Evolutionary conservation across 208 protist species (phyloP), one percentile per base, ranked within the genome.

Genomic region (Leishmania martiniquensis): DNA sequence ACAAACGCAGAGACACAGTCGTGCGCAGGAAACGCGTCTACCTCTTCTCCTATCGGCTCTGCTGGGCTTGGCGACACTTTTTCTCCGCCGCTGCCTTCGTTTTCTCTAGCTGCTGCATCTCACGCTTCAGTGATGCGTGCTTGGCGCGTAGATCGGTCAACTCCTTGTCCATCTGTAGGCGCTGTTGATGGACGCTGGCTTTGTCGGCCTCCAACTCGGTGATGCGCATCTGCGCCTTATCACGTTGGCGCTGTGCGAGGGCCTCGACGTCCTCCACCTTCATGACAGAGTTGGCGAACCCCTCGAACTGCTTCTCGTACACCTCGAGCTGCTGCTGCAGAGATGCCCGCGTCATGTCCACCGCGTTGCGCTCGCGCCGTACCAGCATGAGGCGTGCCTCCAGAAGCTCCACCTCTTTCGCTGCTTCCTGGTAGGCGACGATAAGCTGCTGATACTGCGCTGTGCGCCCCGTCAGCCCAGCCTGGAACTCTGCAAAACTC

Each of bases 81-180:
- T 93, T 92, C 83, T 96, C 92, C 34, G 87, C 84, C n/a, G 83
- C 83, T 15, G 76, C 70, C 70, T 85, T 84, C 29, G 75, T 71
- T 70, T 83, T 87, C 77, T 97, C 94, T 45, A 85, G 75, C 63
- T 91, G 87, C 44, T 78, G 75, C 25, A 89, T 20, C 44, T 93
- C 85, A 7, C 85, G 83, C 84, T 93, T 94, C 42, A 90, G 80
- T 6, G 83, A 75, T 17, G 89, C 91, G 5, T 81, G 70, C 42
- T 85, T 78, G 1, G 86, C 80, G 52, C 92, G 91, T 51, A 87
- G 84, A 59, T 91, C 86, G 15, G 82, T 75, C 22, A 84, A 68
- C 52, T 97, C 94, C 81, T 91, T 91, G 62, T 96, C 92, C 66
- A 93, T 78, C 75, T 93, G 74, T 6, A 91, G 59, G 3, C 92